Conservation (phyloP, 2,329 filamentous ascomycete genomes). For the Colletotrichum chrysophilum region DNA sequence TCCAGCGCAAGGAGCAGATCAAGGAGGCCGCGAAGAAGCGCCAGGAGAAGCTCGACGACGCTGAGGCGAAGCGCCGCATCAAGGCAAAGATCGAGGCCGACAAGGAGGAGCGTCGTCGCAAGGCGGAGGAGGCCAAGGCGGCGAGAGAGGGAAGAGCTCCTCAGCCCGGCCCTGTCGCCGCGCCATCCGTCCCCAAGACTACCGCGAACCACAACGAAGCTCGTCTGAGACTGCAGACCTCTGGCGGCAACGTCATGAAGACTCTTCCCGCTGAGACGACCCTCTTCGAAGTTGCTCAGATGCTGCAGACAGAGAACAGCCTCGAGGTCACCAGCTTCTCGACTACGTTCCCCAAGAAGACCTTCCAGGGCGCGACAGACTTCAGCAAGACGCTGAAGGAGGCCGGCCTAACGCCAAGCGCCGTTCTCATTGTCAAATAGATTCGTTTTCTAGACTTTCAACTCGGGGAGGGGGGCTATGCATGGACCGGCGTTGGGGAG, state of each 20-base stretch:
- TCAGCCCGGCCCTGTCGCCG: slow-evolving; percentile 50
- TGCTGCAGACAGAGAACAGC: slow-evolving; percentile 74
- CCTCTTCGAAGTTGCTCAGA: slow-evolving; percentile 87
- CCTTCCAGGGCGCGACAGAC: slow-evolving; percentile 71
- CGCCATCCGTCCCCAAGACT: slow-evolving; percentile 60
- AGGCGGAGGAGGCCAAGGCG: slow-evolving; percentile 86
- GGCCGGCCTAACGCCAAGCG: slow-evolving; percentile 86
- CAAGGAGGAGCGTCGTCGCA: slow-evolving; percentile 85
- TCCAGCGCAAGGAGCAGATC: slow-evolving; percentile 86
- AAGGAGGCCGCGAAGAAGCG: slow-evolving; percentile 89
- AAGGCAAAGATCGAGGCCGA: slow-evolving; percentile 94
- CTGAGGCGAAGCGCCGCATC: slow-evolving; percentile 86
- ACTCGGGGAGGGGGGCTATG: background rate
- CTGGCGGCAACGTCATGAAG: slow-evolving; percentile 80
- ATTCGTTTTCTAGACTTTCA: background rate
- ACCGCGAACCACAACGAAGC: slow-evolving; percentile 80
- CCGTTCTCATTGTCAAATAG: slow-evolving; percentile 80
- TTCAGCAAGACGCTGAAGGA: slow-evolving; percentile 93
- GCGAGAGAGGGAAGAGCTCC: slow-evolving; percentile 75
- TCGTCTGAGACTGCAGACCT: slow-evolving; percentile 80
- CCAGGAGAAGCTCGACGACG: slow-evolving; percentile 84
- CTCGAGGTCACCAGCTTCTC: slow-evolving; percentile 77
- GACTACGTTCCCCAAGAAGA: slow-evolving; percentile 87
- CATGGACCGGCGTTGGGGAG: slow-evolving; percentile 3
- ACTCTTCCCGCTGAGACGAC: slow-evolving; percentile 89